Evolutionary conservation across 129 eudicot genomes (phyloP), one percentile per base, ranked within the genome.

Genomic region (Flaveria robusta): DNA sequence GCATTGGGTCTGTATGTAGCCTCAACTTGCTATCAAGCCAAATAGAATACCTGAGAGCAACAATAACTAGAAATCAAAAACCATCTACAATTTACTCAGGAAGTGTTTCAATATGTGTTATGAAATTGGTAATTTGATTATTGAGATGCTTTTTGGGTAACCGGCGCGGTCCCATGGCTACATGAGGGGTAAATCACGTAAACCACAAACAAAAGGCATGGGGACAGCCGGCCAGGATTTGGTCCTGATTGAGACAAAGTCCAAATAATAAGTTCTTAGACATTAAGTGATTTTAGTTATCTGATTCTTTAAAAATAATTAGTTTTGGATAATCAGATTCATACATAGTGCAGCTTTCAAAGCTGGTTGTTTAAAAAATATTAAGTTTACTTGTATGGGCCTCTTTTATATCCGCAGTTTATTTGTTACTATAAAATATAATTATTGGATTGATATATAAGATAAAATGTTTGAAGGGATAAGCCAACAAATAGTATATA

Each of bases 11-110:
- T 13, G 92, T 76, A 56, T 86, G 84, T 39, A 94, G 97, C 77
- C 98, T 81, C 88, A 94, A 68, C 81, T 94, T 94, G 88, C 98
- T 94, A 78, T 94, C 97, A 52, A 94, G 96, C 98, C 98, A 94
- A 77, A 94, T 87, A 12, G 98, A 94, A 78, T 94, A 94, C 91
- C 98, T 94, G 77, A 63, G 62, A 66, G 64, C 49, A 65, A 34
- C 23, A 46, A 54, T 55, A 34, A 42, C 43, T 26, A 62, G 10
- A 62, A 26, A 23, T 27, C 14, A 62, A 62, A 26, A 18, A 62
- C 42, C 67, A 27, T 14, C 67, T 62, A 62, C 9, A 26, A 12
- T 62, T 62, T 60, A 24, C 41, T 1, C 27, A 4, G 20, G 39
- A 13, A 41, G 42, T 27, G 16, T 58, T 22, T 23, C n/a, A 24